Evolutionary conservation across 805 yeast genomes (phyloP), one percentile per base, ranked within the genome.

Genomic region (Ogataea minuta): DNA sequence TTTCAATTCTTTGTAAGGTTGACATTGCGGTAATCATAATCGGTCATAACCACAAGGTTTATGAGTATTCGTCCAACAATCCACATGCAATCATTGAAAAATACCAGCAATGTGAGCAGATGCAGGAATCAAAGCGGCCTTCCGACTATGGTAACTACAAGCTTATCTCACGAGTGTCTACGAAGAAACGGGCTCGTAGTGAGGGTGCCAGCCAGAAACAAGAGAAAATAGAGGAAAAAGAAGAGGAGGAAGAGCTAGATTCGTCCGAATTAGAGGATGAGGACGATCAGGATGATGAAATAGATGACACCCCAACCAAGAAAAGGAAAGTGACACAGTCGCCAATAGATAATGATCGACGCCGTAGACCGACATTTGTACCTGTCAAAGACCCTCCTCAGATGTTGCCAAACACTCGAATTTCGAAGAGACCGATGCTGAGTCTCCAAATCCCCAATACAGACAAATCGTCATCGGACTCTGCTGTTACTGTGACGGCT

Each of bases 11-110:
- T 27, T 91, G 98, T 63, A 90, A 88, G 47, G 95, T 89, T 5
- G 98, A 91, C 56, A 72, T 93, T 21, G 95, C 98, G 2, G 91
- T 91, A 21, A 79, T 91, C 11, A 88, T 91, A 17, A 70, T 89
- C 25, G 95, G 95, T 13, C 78, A 79, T 53, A 89, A 81, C 60
- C 81, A 87, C 54, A 84, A 84, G 54, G 75, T 89, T 16, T 89
- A 85, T 58, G 96, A 91, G 65, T 91, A 81, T 57, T 76, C 89
- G 7, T 80, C 95, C 4, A 80, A 81, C 12, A 79, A 81, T 17
- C 72, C 88, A 2, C 63, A 68, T 9, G 72, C 72, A 9, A 62
- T 83, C 30, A 50, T 79, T 10, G 57, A 61, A 9, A 58, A 61
- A 29, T 76, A 71, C 54, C 56, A 66, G 32, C 29, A 34, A 2